phyloP scores from a whole-genome alignment of 169 alveolate species.

The Toxoplasma gondii region DNA sequence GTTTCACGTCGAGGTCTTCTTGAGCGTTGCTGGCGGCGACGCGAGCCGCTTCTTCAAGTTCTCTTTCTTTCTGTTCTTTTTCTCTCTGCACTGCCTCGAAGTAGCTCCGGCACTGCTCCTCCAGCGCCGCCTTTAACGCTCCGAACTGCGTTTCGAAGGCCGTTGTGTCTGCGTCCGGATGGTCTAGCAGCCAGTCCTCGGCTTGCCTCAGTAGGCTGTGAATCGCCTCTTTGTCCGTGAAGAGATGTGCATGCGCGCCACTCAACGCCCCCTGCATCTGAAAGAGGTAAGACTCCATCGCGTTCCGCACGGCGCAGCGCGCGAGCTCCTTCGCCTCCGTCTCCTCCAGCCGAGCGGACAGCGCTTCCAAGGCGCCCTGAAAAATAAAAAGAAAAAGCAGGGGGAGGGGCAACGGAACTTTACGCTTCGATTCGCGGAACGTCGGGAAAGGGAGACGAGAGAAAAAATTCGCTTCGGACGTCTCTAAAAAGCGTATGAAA shows the following conservation, averaged over 20 bases:
- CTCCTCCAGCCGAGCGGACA: background rate
- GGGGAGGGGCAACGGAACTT: background rate
- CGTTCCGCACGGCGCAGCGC: background rate
- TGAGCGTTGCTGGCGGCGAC: background rate
- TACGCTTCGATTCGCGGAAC: no score
- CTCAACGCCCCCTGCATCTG: slow-evolving; percentile 6
- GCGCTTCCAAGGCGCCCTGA: background rate
- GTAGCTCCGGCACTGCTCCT: background rate
- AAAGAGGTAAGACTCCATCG: slow-evolving; percentile 4
- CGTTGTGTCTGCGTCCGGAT: background rate
- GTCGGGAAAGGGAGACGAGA: no score
- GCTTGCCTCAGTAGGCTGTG: background rate
- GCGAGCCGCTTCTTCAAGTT: background rate
- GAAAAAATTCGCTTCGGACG: no score
- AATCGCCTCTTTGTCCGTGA: background rate
- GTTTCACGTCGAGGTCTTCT: background rate
- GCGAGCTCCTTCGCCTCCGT: slow-evolving; percentile 9
- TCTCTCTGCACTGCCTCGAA: slow-evolving; percentile 1
- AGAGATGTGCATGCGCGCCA: background rate
- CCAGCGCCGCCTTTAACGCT: background rate
- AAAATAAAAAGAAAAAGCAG: background rate
- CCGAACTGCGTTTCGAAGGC: background rate
- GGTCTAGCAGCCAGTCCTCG: slow-evolving; percentile 38
- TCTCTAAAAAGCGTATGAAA: no score
- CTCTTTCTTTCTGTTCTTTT: background rate